phyloP scores from a whole-genome alignment of 139 green algal species.

The Choricystis sp. region DNA sequence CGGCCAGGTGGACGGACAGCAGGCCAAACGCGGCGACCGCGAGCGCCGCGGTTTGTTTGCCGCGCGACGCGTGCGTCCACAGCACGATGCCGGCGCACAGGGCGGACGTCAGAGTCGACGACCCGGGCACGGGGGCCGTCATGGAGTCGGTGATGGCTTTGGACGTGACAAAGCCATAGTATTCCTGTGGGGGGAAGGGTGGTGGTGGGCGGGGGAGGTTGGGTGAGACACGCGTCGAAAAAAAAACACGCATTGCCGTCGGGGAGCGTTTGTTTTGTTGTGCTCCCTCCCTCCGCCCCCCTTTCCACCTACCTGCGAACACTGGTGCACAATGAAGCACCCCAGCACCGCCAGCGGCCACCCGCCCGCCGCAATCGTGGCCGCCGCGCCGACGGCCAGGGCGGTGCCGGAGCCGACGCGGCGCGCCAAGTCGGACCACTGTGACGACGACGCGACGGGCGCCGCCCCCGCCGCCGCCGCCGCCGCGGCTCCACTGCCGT shows the following conservation, averaged over 20 bases:
- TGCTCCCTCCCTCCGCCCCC: too few species aligned
- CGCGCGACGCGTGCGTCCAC: conserved; percentile 22
- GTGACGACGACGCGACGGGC: too few species aligned
- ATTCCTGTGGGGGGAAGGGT: too few species aligned
- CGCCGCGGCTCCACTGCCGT: too few species aligned
- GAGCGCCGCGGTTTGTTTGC: conserved; percentile 9
- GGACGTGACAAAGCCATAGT: conserved; percentile 24
- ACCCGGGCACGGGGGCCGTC: conserved; percentile 37
- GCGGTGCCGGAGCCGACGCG: conserved; percentile 39
- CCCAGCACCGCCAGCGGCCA: conserved; percentile 30
- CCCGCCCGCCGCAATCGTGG: conserved; percentile 36
- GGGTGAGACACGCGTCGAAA: too few species aligned
- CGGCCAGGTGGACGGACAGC: conserved; percentile 54
- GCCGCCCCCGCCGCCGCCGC: too few species aligned
- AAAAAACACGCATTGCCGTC: too few species aligned
- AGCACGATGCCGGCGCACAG: conserved; percentile 50
- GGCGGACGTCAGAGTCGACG: conserved; percentile 37
- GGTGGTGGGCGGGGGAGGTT: too few species aligned
- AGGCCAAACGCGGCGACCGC: conserved; percentile 62
- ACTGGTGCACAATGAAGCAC: conserved; percentile 53
- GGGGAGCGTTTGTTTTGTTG: too few species aligned
- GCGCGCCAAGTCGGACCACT: conserved; percentile 20
- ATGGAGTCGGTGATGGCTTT: conserved; percentile 32
- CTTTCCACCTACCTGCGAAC: conserved; percentile 18
- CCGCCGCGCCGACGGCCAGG: conserved; percentile 32